These are phyloP conservation scores for Populus hybrid DNA, from an alignment of 441 rosid species.

Conservation along the genomic window DNA sequence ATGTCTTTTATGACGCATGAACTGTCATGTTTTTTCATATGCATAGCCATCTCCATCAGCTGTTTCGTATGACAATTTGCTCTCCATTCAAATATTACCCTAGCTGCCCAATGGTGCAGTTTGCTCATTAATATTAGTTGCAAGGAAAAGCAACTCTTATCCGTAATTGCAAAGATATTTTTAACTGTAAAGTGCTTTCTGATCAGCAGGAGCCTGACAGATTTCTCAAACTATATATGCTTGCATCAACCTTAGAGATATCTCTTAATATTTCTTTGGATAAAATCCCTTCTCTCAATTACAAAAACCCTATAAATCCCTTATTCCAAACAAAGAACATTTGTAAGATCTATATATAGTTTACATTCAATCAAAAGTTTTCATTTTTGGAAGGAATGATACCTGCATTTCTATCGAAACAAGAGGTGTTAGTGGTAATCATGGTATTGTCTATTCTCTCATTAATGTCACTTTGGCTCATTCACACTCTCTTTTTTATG, in stretches of 20 bases:
- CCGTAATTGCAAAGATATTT: background rate
- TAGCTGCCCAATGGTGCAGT: constrained; percentile 22
- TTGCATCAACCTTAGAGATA: background rate
- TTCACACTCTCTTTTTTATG: background rate
- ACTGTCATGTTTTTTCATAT: background rate
- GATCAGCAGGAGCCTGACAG: background rate
- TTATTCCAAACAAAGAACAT: background rate
- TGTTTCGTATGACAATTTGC: background rate
- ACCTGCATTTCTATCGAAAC: background rate
- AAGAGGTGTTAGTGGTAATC: background rate
- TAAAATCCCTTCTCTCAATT: background rate
- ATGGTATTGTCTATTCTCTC: background rate
- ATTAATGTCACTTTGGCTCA: background rate
- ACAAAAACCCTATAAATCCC: background rate
- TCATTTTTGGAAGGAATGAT: background rate
- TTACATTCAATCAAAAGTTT: background rate
- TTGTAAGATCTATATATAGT: too few species aligned
- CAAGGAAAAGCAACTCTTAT: constrained; percentile 14
- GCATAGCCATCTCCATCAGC: constrained; percentile 11
- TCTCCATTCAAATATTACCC: background rate
- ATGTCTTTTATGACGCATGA: background rate
- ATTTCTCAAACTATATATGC: background rate
- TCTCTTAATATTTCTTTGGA: background rate
- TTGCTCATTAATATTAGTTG: constrained; percentile 17
- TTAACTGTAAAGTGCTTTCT: constrained; percentile 23